Base-by-base conservation (phyloP, 805 yeast genomes). In the Nakazawaea siamensis region DNA sequence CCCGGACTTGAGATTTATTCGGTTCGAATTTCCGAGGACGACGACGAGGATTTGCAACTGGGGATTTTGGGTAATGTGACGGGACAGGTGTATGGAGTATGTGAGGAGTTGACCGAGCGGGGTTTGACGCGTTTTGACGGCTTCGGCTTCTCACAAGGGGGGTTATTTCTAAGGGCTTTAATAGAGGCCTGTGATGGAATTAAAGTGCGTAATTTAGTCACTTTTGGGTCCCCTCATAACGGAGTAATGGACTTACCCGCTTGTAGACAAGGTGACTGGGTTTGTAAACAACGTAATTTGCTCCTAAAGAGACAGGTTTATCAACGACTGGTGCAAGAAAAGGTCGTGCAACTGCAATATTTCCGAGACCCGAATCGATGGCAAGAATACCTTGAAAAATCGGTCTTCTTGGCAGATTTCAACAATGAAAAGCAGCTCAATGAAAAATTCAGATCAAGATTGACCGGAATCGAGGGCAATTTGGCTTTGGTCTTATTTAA, bases 141-240 rank as follows among this genome's bases (percentile, higher is more conserved):
- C 5, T 64, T 83, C 27, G 94, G 94, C 4, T 77, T 80, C 44
- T 80, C 90, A 0, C 94, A 83, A 50, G 94, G 94, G 27, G 94
- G 94, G 0, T 54, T 83, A n/a, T 76, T 83, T 41, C 57, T 80
- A n/a, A 56, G 94, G 30, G 79, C 78, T 4, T 66, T 79, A 19
- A 61, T 73, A 19, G 80, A 84, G 49, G 54, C 69, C 17, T 83
- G 90, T 53, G 65, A 58, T 18, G 31, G 21, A 1, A 30, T 58
- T 10, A 53, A 61, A 3, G 61, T 80, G 2, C 53, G 67, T 33
- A 74, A 64, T 20, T 57, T 83, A 31, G 58, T 83, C 11, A 80
- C 94, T 0, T 80, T 79, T 55, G 94, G 94, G 0, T 75, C 86
- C 1, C 94, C 94, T 0, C 94, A 83, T 47, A 68, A 77, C 55